Percentiles rank a stretch among this genome's conserved stretches.
Conservation (phyloP, 768 basidiomycete genomes). For the Auriscalpium orientale region DNA sequence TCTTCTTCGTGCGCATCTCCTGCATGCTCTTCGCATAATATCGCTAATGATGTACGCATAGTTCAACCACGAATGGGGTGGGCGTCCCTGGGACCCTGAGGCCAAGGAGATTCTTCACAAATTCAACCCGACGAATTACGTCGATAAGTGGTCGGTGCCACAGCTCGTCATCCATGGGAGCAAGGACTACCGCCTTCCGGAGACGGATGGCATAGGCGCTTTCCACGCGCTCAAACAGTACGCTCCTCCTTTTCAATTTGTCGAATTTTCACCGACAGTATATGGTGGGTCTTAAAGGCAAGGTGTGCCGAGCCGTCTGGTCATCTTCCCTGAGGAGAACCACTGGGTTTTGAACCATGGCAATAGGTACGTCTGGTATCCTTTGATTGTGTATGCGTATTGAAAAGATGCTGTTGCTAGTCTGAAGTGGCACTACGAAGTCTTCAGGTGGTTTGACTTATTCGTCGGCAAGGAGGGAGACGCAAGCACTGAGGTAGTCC, state of each 20-base stretch:
- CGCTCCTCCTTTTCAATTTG: conserved; percentile 20
- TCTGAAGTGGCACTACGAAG: conserved; percentile 93
- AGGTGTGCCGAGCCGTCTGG: conserved; percentile 64
- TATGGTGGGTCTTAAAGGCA: conserved; percentile 33
- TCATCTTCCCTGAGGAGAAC: conserved; percentile 87
- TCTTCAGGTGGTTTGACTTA: conserved; percentile 83
- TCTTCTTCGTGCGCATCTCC: conserved; percentile 66
- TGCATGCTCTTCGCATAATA: background rate
- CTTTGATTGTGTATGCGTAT: background rate
- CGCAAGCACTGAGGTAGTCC: background rate
- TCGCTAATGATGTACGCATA: conserved; percentile 18
- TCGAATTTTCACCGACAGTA: background rate
- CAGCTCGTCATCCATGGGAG: conserved; percentile 80
- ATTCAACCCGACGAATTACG: conserved; percentile 78
- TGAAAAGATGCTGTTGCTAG: conserved; percentile 26
- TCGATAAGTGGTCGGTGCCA: conserved; percentile 80
- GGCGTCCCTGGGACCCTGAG: conserved; percentile 67
- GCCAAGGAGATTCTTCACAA: conserved; percentile 47
- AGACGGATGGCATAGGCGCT: conserved; percentile 74
- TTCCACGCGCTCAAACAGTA: conserved; percentile 85
- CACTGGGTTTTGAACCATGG: conserved; percentile 85
- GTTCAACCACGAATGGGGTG: conserved; percentile 87
- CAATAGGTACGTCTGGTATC: conserved; percentile 44
- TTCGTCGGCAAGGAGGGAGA: conserved; percentile 38
- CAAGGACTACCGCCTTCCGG: conserved; percentile 83